Evolutionary conservation across 768 basidiomycete species (phyloP).

Genomic region (Tulasnella sp.): DNA sequence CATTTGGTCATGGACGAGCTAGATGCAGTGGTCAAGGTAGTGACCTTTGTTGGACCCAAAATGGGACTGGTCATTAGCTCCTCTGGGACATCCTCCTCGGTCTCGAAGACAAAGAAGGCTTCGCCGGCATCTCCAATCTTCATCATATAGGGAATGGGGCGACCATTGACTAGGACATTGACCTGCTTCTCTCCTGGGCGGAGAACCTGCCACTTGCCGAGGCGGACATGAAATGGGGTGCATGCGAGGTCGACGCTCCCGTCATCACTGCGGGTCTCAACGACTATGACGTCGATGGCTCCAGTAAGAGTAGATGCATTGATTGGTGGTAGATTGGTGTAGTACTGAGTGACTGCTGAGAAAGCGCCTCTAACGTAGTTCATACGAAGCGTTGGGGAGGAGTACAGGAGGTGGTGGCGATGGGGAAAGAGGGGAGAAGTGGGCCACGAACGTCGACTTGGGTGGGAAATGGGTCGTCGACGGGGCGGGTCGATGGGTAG

Average conservation of each 20-base stretch:
- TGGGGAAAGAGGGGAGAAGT: no score
- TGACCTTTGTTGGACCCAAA: conserved; percentile 36
- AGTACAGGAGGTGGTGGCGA: not conserved
- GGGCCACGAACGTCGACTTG: no score
- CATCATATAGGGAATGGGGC: conserved; percentile 84
- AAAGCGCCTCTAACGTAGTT: conserved; percentile 83
- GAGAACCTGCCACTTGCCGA: conserved; percentile 94
- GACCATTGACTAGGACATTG: conserved; percentile 75
- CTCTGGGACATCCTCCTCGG: conserved; percentile 83
- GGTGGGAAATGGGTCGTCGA: no score
- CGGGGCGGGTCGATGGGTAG: no score
- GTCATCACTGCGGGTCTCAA: conserved; percentile 54
- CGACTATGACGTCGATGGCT: conserved; percentile 97
- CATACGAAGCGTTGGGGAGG: conserved; percentile 34
- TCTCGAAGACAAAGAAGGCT: conserved; percentile 98
- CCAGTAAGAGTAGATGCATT: conserved; percentile 96
- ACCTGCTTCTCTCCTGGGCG: conserved; percentile 95
- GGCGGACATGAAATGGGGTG: conserved; percentile 94
- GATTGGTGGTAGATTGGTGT: conserved; percentile 70
- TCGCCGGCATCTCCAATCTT: conserved; percentile 98
- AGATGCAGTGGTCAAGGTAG: not conserved
- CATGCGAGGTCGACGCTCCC: conserved; percentile 65
- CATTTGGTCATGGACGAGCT: not conserved
- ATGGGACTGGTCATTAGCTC: conserved; percentile 91
- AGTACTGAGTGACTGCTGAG: conserved; percentile 68